phyloP scores from a whole-genome alignment of 306 rosid species.

The Ormosia emarginata region DNA sequence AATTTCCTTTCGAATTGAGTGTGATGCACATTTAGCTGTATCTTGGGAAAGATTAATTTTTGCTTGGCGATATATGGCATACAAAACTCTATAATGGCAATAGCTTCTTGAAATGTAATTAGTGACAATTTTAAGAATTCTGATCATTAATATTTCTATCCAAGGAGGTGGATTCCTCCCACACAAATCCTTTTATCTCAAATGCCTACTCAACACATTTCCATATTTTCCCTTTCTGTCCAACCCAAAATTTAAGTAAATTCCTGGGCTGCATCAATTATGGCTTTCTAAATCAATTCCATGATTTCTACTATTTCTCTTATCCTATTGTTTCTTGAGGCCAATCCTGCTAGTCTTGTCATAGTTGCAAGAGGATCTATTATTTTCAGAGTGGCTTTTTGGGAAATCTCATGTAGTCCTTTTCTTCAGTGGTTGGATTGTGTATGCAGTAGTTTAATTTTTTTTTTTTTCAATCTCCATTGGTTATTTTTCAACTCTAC shows the following conservation, averaged over 20 bases:
- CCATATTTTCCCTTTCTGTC: background rate
- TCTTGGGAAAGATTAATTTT: background rate
- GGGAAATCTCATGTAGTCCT: background rate
- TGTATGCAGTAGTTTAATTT: background rate
- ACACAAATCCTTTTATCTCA: background rate
- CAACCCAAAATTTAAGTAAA: background rate
- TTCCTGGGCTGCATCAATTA: background rate
- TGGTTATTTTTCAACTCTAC: background rate
- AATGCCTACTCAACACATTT: background rate
- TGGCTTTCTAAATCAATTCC: background rate
- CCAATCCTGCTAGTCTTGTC: background rate
- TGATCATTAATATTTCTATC: background rate
- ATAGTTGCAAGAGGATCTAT: background rate
- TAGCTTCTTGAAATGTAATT: background rate
- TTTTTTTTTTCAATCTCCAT: background rate
- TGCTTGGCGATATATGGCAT: background rate
- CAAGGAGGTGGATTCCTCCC: background rate
- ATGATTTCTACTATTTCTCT: background rate
- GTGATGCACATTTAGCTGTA: background rate
- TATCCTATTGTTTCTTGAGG: background rate
- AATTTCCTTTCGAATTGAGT: background rate
- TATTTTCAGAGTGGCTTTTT: background rate
- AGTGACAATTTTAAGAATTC: background rate
- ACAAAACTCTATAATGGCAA: background rate
- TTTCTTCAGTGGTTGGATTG: background rate